Evolutionary conservation across 345 rosid species (phyloP).

Genomic region (Rhodomyrtus tomentosa): DNA sequence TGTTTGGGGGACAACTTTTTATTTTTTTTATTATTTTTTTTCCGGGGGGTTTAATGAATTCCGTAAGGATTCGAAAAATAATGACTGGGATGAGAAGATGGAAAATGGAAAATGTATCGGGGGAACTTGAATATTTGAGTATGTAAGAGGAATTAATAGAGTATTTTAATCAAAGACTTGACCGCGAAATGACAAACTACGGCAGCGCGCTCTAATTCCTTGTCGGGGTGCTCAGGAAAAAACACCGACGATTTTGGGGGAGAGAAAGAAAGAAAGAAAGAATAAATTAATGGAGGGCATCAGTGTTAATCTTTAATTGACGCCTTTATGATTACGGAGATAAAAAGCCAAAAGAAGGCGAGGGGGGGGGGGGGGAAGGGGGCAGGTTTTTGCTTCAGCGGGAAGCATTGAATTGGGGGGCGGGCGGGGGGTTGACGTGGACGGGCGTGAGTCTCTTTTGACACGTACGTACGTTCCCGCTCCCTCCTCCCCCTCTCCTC

Average conservation of each 20-base stretch:
- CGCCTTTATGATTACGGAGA: neutral
- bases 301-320: neutral
- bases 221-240: neutral
- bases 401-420: neutral
- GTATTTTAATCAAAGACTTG: too few relatives aligned
- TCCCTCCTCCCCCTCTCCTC: too few relatives aligned
- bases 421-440: neutral
- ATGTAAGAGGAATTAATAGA: too few relatives aligned
- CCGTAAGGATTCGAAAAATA: neutral
- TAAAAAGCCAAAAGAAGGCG: neutral
- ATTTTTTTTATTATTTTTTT: too few relatives aligned
- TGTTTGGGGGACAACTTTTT: neutral
- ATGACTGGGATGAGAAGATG: neutral
- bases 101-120: too few relatives aligned
- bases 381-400: neutral
- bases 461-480: neutral
- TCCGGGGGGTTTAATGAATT: neutral
- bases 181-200: too few relatives aligned
- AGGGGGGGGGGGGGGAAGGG: neutral
- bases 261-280: neutral
- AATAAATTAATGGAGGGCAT: neutral
- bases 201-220: too few relatives aligned
- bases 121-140: neutral
- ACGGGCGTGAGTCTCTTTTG: neutral
- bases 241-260: neutral